Evolutionary conservation across 2,329 filamentous ascomycete genomes (phyloP).

Genomic region (Epicoccum sorghinum): DNA sequence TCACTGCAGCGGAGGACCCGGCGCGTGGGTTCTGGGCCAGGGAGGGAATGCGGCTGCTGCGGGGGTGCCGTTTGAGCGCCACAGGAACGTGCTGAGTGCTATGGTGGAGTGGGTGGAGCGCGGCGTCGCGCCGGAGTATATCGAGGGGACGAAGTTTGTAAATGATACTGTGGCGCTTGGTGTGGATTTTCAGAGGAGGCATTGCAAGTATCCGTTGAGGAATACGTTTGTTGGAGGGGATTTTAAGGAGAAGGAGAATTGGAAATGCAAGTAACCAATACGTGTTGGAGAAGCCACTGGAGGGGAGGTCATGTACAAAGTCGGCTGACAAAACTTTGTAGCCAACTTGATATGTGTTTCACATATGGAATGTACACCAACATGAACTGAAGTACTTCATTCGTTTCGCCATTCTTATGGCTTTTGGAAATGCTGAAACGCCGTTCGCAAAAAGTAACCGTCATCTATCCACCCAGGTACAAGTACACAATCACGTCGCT

Average conservation of each 20-base stretch:
- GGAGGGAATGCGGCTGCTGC: constrained; percentile 23
- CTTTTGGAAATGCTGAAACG: too few relatives aligned
- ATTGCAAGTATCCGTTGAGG: constrained; percentile 49
- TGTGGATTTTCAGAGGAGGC: constrained; percentile 53
- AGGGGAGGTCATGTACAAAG: too few relatives aligned
- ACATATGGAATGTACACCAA: too few relatives aligned
- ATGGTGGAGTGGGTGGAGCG: constrained; percentile 55
- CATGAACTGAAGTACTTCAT: too few relatives aligned
- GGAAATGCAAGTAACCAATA: too few relatives aligned
- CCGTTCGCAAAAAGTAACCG: too few relatives aligned
- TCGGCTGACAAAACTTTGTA: too few relatives aligned
- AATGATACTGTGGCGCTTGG: constrained; percentile 50
- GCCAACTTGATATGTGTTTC: too few relatives aligned
- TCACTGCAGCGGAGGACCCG: constrained; percentile 57
- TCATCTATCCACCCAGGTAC: too few relatives aligned
- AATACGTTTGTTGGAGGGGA: constrained; percentile 3
- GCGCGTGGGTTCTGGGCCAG: constrained; percentile 48
- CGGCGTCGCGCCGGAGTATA: constrained; percentile 45
- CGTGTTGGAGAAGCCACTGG: too few relatives aligned
- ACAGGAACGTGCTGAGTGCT: constrained; percentile 43
- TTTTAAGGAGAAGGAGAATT: neutral
- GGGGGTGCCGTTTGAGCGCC: constrained; percentile 23
- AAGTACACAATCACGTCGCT: too few relatives aligned
- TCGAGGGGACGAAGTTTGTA: constrained; percentile 36
- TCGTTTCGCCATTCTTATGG: too few relatives aligned